Evolutionary conservation across 768 basidiomycete genomes (phyloP), one percentile per base, ranked within the genome.

Genomic region (Stropharia rugosoannulata): DNA sequence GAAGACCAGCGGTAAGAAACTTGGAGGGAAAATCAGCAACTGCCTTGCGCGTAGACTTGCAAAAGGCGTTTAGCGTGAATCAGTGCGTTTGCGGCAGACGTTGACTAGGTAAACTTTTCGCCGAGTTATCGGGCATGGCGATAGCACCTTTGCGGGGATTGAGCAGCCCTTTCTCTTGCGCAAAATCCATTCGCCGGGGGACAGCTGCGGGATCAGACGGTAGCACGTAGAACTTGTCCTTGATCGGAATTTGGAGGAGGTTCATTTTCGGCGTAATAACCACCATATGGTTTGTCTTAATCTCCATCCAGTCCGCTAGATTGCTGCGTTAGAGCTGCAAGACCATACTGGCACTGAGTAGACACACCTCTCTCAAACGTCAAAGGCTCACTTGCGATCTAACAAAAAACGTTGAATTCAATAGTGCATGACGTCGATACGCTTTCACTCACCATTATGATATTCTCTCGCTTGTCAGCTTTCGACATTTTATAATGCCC

Each of bases 241-340:
- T 75, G 66, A 98, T 97, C 2, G 96, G 96, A 60, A 96, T 92
- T 68, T 96, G 93, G 16, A 98, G 76, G 22, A 97, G 70, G 67
- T 98, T 98, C 84, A 96, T 94, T 78, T 93, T 94, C 38, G 92
- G 91, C 0, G 96, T 98, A 62, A 98, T 90, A 47, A 97, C 86
- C 19, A 94, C 87, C 88, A 98, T 90, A 60, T 92, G 87, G 70
- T 99, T 98, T 11, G 93, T 96, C 68, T 89, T 90, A 65, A 99
- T 95, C 70, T 98, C 97, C 89, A 98, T 95, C 97, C 97, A 99
- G 69, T 99, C 97, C 49, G 93, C 93, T 86, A 60, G 40, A 49
- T 39, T 16, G 16, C 12, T 59, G 27, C 38, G 49, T 38, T 44
- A 51, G 51, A 44, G 38, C 56, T 42, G 46, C 8, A 27, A 15